phyloP scores from a whole-genome alignment of 805 yeast species.

The Kodamaea leandrae region DNA sequence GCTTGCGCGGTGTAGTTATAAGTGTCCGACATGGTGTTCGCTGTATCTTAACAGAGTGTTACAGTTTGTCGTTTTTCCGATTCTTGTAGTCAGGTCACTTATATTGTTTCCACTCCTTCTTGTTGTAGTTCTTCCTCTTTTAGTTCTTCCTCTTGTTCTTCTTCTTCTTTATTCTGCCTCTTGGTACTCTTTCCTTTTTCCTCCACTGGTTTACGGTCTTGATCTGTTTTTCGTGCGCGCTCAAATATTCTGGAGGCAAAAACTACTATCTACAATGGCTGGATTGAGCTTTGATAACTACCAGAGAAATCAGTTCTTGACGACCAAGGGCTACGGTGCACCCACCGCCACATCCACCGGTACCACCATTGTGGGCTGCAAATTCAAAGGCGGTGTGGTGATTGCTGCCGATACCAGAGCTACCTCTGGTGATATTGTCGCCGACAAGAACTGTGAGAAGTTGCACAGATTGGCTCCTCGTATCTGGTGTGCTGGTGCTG shows the following conservation, averaged over 20 bases:
- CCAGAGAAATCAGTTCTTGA: constrained; percentile 79
- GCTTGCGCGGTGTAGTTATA: constrained; percentile 63
- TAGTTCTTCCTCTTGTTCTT: too few relatives aligned
- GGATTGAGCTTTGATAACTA: constrained; percentile 92
- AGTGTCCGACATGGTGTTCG: constrained; percentile 3
- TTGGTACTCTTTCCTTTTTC: neutral
- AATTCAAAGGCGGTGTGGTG: constrained; percentile 89
- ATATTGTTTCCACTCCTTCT: too few relatives aligned
- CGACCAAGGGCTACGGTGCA: constrained; percentile 66
- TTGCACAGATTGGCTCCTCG: constrained; percentile 84
- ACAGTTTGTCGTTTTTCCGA: too few relatives aligned
- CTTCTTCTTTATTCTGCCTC: too few relatives aligned
- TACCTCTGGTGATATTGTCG: constrained; percentile 93
- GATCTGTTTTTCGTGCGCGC: neutral
- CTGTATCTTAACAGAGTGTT: neutral
- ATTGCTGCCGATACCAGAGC: constrained; percentile 99
- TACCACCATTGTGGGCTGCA: constrained; percentile 98
- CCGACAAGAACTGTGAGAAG: constrained; percentile 97
- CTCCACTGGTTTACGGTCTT: neutral
- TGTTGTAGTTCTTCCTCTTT: too few relatives aligned
- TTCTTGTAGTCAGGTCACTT: too few relatives aligned
- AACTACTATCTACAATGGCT: constrained; percentile 49
- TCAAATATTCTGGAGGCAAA: constrained; percentile 6
- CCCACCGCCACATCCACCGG: constrained; percentile 97
- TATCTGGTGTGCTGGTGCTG: constrained; percentile 99